A percentile compares a stretch with the other conserved stretches of the same genome.
These are phyloP conservation scores for Clavariopsis aquatica DNA, from an alignment of 495 filamentous ascomycete genomes.

Conservation along the genomic window DNA sequence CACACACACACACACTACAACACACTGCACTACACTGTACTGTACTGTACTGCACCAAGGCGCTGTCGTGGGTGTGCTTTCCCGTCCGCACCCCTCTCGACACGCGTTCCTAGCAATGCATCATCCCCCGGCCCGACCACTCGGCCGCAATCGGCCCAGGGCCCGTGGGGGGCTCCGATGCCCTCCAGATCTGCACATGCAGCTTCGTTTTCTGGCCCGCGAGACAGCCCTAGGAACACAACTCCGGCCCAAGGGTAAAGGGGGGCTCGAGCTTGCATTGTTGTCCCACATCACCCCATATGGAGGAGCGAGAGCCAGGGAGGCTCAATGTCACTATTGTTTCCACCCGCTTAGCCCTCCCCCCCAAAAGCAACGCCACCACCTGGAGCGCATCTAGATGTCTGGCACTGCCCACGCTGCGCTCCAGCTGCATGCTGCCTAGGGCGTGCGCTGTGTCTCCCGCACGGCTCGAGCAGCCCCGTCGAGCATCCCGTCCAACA, in stretches of 20 bases:
- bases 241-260: background rate
- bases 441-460: background rate
- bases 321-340: background rate
- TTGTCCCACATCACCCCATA: background rate
- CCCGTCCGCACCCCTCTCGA: background rate
- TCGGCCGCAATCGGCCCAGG: too few species aligned
- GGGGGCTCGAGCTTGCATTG: too few species aligned
- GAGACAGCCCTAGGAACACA: background rate
- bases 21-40: too few species aligned
- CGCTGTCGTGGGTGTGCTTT: constrained; percentile 10
- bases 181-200: constrained; percentile 9
- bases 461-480: background rate
- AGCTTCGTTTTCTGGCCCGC: background rate
- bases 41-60: too few species aligned
- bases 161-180: background rate
- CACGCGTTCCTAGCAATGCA: constrained; percentile 20
- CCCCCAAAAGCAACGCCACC: constrained; percentile 1
- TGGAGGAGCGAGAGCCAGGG: too few species aligned
- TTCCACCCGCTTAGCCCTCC: background rate
- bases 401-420: background rate
- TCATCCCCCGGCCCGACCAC: too few species aligned
- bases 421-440: background rate
- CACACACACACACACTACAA: too few species aligned
- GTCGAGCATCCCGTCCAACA: too few species aligned
- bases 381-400: background rate